Evolutionary conservation across 2,329 filamentous ascomycete species (phyloP).

Genomic region (Aspergillus unguis): DNA sequence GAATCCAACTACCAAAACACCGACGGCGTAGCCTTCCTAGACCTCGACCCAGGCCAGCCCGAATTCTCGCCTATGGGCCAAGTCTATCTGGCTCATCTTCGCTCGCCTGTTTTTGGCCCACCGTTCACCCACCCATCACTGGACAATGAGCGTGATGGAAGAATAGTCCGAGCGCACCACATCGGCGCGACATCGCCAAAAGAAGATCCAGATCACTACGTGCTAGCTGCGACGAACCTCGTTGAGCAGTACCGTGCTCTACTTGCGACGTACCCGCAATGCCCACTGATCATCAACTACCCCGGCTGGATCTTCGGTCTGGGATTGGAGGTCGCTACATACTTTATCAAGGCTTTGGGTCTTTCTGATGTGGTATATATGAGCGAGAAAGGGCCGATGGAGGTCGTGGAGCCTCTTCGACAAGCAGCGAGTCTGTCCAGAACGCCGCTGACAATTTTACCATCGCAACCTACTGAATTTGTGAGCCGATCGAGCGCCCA

Average conservation of each 20-base stretch:
- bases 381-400: conserved; percentile 47
- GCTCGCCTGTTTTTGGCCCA: conserved; percentile 53
- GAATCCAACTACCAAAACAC: conserved; percentile 29
- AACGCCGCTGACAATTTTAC: conserved; percentile 45
- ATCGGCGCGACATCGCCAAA: conserved; percentile 53
- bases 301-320: conserved; percentile 55
- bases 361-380: conserved; percentile 55
- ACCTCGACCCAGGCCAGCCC: conserved; percentile 58
- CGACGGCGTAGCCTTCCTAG: conserved; percentile 52
- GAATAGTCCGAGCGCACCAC: conserved; percentile 51
- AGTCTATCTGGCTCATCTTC: conserved; percentile 54
- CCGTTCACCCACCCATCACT: conserved; percentile 52
- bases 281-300: conserved; percentile 56
- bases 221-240: conserved; percentile 52
- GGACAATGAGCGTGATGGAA: conserved; percentile 33
- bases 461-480: conserved; percentile 45
- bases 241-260: conserved; percentile 47
- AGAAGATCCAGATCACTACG: conserved; percentile 57
- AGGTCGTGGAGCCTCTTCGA: conserved; percentile 43
- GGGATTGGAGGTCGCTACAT: conserved; percentile 48
- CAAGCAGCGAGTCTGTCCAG: conserved; percentile 36
- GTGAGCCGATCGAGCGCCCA: conserved; percentile 50
- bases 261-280: conserved; percentile 39
- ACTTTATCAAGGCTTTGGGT: conserved; percentile 45
- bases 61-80: conserved; percentile 59